These are phyloP conservation scores for Cladosporium sp. DNA, from an alignment of 2,329 filamentous ascomycete species.

Conservation along the genomic window DNA sequence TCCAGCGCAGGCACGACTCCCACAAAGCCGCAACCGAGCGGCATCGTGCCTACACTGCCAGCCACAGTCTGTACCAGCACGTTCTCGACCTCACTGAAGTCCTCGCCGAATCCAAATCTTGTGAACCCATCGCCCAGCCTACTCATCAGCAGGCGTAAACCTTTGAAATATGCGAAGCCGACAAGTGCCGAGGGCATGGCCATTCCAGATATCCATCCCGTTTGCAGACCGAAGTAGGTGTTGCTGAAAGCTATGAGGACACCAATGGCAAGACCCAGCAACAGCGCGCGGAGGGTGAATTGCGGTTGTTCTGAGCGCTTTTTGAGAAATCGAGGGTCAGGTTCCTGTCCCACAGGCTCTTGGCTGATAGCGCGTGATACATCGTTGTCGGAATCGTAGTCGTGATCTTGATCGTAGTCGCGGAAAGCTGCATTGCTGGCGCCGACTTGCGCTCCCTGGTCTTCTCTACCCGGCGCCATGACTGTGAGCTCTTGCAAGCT, in stretches of 20 bases:
- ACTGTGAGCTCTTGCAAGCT: not conserved
- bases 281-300: constrained; percentile 78
- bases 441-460: not conserved
- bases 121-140: constrained; percentile 38
- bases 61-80: constrained; percentile 95
- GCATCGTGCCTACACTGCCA: constrained; percentile 94
- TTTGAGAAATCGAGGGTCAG: constrained; percentile 24
- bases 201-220: constrained; percentile 81
- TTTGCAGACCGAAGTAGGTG: constrained; percentile 98
- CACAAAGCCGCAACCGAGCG: constrained; percentile 89
- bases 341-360: constrained; percentile 20
- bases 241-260: constrained; percentile 93
- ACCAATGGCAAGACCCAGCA: constrained; percentile 77
- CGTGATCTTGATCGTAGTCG: not conserved
- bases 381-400: constrained; percentile 2
- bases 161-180: constrained; percentile 89
- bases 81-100: constrained; percentile 93
- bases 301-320: constrained; percentile 40
- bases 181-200: constrained; percentile 93
- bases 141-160: constrained; percentile 65
- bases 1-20: constrained; percentile 91
- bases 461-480: constrained; percentile 8
- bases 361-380: constrained; percentile 5
- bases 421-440: not conserved
- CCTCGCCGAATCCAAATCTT: constrained; percentile 36